Evolutionary conservation across 2,329 filamentous ascomycete genomes (phyloP).

Genomic region (Lecanicillium sp.): DNA sequence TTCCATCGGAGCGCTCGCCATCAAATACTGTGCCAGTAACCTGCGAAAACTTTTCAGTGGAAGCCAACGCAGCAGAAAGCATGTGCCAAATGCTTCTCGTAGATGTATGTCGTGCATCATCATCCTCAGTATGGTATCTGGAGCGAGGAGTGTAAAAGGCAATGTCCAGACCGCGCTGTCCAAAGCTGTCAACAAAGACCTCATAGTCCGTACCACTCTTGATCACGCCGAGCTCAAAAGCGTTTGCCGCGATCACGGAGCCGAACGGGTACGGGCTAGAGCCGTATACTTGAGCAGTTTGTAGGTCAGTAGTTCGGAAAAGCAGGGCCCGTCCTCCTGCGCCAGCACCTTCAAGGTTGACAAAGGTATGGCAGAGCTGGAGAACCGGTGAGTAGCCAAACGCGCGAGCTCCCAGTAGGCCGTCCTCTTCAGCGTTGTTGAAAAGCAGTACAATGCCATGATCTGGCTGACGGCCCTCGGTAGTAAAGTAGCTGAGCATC

Average conservation of each 20-base stretch:
- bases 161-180: slow-evolving; percentile 81
- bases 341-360: slow-evolving; percentile 92
- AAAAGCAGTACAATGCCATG: slow-evolving; percentile 76
- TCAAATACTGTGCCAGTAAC: slow-evolving; percentile 60
- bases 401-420: slow-evolving; percentile 74
- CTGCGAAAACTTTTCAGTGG: slow-evolving; percentile 61
- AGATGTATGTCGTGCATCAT: slow-evolving; percentile 75
- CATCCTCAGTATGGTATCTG: slow-evolving; percentile 84
- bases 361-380: slow-evolving; percentile 73
- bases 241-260: slow-evolving; percentile 72
- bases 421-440: slow-evolving; percentile 96
- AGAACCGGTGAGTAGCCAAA: slow-evolving; percentile 79
- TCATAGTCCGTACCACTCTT: slow-evolving; percentile 85
- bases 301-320: slow-evolving; percentile 80
- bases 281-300: slow-evolving; percentile 74
- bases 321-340: slow-evolving; percentile 81
- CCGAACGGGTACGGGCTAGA: slow-evolving; percentile 70
- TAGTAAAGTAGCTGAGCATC: slow-evolving; percentile 78
- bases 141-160: slow-evolving; percentile 84
- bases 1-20: slow-evolving; percentile 44
- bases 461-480: slow-evolving; percentile 60
- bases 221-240: slow-evolving; percentile 71
- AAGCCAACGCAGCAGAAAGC: slow-evolving; percentile 75
- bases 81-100: slow-evolving; percentile 77
- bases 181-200: slow-evolving; percentile 68